Evolutionary conservation across 225 moss, liverwort and hornwort species (phyloP).

Genomic region (Polytrichum commune): DNA sequence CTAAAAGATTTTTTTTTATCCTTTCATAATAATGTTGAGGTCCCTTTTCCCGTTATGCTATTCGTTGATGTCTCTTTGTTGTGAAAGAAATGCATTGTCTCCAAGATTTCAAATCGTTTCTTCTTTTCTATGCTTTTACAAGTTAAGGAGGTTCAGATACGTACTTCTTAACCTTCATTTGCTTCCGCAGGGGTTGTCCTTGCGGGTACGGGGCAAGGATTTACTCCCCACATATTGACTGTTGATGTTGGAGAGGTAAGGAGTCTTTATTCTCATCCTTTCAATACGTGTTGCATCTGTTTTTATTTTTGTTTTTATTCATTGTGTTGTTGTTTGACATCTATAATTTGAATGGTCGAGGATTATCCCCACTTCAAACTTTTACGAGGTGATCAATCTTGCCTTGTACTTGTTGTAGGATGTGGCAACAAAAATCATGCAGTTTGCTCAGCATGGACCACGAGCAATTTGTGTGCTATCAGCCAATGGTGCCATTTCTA

Average conservation of each 20-base stretch:
- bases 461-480: slow-evolving; percentile 94
- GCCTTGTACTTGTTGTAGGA: slow-evolving; percentile 52
- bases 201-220: slow-evolving; percentile 88
- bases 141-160: too few relatives aligned
- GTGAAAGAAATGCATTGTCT: too few relatives aligned
- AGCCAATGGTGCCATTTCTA: slow-evolving; percentile 94
- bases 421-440: slow-evolving; percentile 88
- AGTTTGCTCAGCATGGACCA: slow-evolving; percentile 86
- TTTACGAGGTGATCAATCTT: slow-evolving; percentile 9
- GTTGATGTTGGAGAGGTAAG: slow-evolving; percentile 92
- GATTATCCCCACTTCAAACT: not conserved
- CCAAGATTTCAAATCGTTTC: too few relatives aligned
- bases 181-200: slow-evolving; percentile 48
- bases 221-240: slow-evolving; percentile 91
- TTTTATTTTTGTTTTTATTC: not conserved
- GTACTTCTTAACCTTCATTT: too few relatives aligned
- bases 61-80: too few relatives aligned
- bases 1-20: not conserved
- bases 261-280: not conserved
- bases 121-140: too few relatives aligned
- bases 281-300: too few relatives aligned
- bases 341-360: not conserved
- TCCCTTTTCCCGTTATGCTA: too few relatives aligned
- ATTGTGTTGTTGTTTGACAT: not conserved
- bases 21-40: not conserved